These are phyloP conservation scores for Neoascochyta sp. DNA, from an alignment of 2,329 filamentous ascomycete species.

Conservation along the genomic window DNA sequence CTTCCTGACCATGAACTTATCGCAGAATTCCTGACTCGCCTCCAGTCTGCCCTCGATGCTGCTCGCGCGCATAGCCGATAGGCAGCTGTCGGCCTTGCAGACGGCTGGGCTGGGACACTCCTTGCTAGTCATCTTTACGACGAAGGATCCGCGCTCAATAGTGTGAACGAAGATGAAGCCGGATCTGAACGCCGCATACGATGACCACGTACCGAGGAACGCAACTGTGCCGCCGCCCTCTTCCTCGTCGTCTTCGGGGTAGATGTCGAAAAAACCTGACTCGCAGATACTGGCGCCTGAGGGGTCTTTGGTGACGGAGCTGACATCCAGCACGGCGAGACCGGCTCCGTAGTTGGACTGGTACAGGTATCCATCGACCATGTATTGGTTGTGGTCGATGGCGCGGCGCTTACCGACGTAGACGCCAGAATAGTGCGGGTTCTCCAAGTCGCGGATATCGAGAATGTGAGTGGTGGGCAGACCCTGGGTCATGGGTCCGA, in stretches of 20 bases:
- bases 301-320: slow-evolving; percentile 36
- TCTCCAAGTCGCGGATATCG: slow-evolving; percentile 29
- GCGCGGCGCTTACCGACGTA: slow-evolving; percentile 34
- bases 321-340: slow-evolving; percentile 37
- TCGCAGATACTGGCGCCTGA: slow-evolving; percentile 38
- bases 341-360: slow-evolving; percentile 41
- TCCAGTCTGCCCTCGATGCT: slow-evolving; percentile 17
- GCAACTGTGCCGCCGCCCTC: slow-evolving; percentile 34
- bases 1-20: slow-evolving; percentile 14
- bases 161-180: slow-evolving; percentile 37
- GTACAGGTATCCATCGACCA: slow-evolving; percentile 37
- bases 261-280: slow-evolving; percentile 41
- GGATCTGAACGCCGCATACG: slow-evolving; percentile 34
- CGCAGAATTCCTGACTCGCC: slow-evolving; percentile 16
- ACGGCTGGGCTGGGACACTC: slow-evolving; percentile 20
- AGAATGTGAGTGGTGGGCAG: slow-evolving; percentile 32
- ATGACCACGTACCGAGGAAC: slow-evolving; percentile 42
- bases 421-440: slow-evolving; percentile 37
- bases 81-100: slow-evolving; percentile 16
- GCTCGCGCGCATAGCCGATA: slow-evolving; percentile 17
- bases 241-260: slow-evolving; percentile 40
- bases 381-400: slow-evolving; percentile 47
- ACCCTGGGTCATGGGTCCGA: slow-evolving; percentile 28
- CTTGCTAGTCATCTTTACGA: slow-evolving; percentile 29
- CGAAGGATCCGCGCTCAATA: slow-evolving; percentile 34